Percentiles rank a stretch among this genome's conserved stretches.
phyloP scores from a whole-genome alignment of 2,329 filamentous ascomycete genomes.

The Trichophyton schoenleinii region DNA sequence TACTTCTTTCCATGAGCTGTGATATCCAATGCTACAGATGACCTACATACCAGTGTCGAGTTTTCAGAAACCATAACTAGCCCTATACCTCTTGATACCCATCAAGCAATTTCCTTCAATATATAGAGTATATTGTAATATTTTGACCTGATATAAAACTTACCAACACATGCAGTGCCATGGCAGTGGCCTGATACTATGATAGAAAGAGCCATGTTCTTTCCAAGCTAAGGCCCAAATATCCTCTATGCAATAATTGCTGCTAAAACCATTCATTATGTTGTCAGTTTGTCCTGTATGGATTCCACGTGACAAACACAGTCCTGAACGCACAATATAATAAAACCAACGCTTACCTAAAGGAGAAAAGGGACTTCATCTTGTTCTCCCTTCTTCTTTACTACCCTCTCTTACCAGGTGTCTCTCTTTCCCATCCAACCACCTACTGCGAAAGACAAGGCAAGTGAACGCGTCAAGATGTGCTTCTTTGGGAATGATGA shows the following conservation, averaged over 20 bases:
- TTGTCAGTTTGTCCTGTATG: background rate
- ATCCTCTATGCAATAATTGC: background rate
- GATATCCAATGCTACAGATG: no score
- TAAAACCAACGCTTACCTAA: background rate
- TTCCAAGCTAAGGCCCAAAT: background rate
- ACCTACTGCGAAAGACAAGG: background rate
- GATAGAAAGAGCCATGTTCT: no score
- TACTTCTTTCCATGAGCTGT: no score
- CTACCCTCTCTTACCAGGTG: background rate
- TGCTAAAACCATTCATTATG: background rate
- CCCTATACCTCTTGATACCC: no score
- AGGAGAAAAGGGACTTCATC: background rate
- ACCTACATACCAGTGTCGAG: no score
- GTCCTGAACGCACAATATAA: background rate
- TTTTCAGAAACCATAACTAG: no score
- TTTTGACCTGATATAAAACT: no score
- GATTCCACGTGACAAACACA: background rate
- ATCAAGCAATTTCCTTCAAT: no score
- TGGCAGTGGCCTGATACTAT: no score
- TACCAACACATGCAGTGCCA: no score
- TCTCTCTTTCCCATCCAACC: background rate
- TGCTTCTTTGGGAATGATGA: background rate
- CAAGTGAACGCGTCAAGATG: background rate
- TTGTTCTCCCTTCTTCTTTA: background rate
- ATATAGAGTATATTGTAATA: no score